A percentile compares a stretch with the other conserved stretches of the same genome.
Evolutionary conservation across 2,329 filamentous ascomycete genomes (phyloP).

Genomic region (Cladosporium sp.): DNA sequence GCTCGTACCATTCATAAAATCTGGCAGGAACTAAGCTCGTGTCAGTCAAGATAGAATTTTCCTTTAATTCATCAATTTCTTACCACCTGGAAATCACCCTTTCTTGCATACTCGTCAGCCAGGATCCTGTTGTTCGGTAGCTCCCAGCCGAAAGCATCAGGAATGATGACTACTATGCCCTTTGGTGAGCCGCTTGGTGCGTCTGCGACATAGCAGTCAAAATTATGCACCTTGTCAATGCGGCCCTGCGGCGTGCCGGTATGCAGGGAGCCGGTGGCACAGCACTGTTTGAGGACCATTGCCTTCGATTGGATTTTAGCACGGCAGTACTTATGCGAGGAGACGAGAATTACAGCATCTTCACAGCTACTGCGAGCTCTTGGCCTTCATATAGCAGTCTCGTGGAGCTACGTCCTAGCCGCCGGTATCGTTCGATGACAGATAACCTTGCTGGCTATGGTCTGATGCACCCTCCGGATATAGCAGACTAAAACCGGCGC

Average conservation of each 20-base stretch:
- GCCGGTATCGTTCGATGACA: constrained; percentile 8
- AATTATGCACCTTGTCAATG: constrained; percentile 37
- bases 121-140: constrained; percentile 41
- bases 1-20: constrained; percentile 38
- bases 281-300: constrained; percentile 37
- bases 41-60: not conserved
- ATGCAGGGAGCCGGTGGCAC: constrained; percentile 40
- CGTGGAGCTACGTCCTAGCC: not conserved
- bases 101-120: constrained; percentile 39
- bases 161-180: constrained; percentile 41
- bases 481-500: constrained; percentile 1
- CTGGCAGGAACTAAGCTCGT: constrained; percentile 34
- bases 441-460: not conserved
- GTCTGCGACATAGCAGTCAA: constrained; percentile 41
- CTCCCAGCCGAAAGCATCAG: constrained; percentile 41
- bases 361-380: too few species aligned
- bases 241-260: constrained; percentile 39
- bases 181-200: constrained; percentile 34
- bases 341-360: not conserved
- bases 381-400: not conserved
- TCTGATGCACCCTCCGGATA: constrained; percentile 2
- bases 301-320: not conserved
- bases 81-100: constrained; percentile 29
- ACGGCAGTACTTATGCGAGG: not conserved
- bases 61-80: not conserved